Base-by-base conservation (phyloP, 2,329 filamentous ascomycete species). In the Pezicula carpinea region DNA sequence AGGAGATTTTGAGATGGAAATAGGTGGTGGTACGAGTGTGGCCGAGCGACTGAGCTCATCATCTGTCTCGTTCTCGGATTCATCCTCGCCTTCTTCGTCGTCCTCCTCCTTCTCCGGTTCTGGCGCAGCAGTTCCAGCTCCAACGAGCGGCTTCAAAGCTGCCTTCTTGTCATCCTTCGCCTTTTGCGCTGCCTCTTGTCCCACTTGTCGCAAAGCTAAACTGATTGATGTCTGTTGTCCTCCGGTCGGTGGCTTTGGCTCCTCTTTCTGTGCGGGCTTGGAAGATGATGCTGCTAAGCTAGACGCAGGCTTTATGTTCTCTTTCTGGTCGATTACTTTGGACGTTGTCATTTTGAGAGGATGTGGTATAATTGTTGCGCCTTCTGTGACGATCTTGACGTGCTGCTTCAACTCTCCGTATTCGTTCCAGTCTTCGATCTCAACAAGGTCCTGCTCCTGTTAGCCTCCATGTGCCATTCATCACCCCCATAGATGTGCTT, bases 401-500 rank as follows among this genome's bases (percentile, higher is more conserved):
- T 92, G 86, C 68, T 92, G 82, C 67, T 90, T 89, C 52, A 99
- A 79, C 70, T 97, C 92, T 68, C 90, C 90, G 68, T 95, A 96
- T 67, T 99, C 93, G 72, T 99, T 99, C 93, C 92, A 97, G 65
- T 99, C 93, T 69, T 99, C 93, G 53, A 97, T 82, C 68, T 97
- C 85, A 54, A 92, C 86, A 42, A 96, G 77, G 65, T 96, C 93
- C 91, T 96, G 55, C 34, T 53, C 39, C 35, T 43, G 22, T 31
- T 54, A 38, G 56, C 32, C 39, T 43, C 23, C 47, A 29, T 38
- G 13, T 21, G n/a, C 5, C 32, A 10, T 33, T 21, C 31, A 6
- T 29, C 42, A 14, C 36, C 3, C 32, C 8, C n/a, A 31, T 15
- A 32, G 8, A n/a, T 23, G 21, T 43, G 23, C 19, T 11, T 39